These are phyloP conservation scores for Marvania coccoides DNA, from an alignment of 139 green algal species.

Conservation along the genomic window DNA sequence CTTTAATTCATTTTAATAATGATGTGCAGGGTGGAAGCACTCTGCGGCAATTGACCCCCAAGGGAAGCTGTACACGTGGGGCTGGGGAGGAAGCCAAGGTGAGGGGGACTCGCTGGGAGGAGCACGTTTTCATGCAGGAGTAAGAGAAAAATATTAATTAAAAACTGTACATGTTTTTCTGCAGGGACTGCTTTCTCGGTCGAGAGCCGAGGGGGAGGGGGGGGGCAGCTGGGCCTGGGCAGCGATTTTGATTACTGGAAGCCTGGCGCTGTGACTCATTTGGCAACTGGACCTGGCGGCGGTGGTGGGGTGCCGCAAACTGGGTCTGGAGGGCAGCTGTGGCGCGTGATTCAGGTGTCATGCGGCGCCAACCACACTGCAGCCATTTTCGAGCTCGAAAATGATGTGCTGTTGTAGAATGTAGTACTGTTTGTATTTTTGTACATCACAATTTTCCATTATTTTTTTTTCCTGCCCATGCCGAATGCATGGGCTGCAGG, in stretches of 20 bases:
- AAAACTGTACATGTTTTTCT: too few relatives aligned
- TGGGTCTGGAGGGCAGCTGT: not conserved
- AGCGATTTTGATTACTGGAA: conserved; percentile 43
- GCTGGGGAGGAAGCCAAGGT: conserved; percentile 37
- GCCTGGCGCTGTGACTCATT: conserved; percentile 19
- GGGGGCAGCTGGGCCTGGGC: conserved; percentile 41
- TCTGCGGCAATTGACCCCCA: conserved; percentile 14
- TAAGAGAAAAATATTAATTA: too few relatives aligned
- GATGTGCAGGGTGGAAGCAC: conserved; percentile 35
- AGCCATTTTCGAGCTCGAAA: conserved; percentile 24
- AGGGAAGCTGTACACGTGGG: conserved; percentile 30
- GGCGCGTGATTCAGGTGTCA: conserved; percentile 19
- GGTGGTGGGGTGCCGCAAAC: conserved; percentile 1
- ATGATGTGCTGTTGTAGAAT: not conserved
- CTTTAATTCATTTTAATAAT: too few relatives aligned
- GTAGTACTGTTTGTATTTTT: too few relatives aligned
- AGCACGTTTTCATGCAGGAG: not conserved
- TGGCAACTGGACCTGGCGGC: not conserved
- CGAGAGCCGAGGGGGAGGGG: conserved; percentile 14
- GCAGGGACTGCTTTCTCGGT: conserved; percentile 18
- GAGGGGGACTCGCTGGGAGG: not conserved
- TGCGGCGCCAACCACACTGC: conserved; percentile 47
- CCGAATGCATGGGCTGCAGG: too few relatives aligned
- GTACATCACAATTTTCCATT: too few relatives aligned
- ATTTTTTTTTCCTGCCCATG: too few relatives aligned